Conservation (phyloP, 371 early-diverging fungal genomes). For the Rhizopus sp. region DNA sequence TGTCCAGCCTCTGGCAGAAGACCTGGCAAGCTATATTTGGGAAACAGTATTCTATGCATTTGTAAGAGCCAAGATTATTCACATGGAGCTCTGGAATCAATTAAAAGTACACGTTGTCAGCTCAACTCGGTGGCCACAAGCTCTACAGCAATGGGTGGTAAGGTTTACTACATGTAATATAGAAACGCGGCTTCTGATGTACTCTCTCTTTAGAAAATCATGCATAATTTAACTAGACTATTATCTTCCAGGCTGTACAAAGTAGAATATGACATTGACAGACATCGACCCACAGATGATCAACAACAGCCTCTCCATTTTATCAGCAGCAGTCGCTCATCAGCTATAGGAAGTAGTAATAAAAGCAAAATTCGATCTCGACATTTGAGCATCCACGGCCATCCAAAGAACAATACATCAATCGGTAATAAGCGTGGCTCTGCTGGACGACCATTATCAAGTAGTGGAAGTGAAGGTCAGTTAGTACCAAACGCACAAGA, state of each 20-base stretch:
- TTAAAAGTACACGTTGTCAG: slow-evolving; percentile 47
- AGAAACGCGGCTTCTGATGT: no score
- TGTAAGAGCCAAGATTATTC: slow-evolving; percentile 52
- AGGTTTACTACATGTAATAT: slow-evolving; percentile 3
- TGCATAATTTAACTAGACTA: slow-evolving; percentile 56
- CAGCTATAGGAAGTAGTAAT: slow-evolving; percentile 23
- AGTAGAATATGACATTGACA: slow-evolving; percentile 47
- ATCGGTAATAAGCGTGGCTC: slow-evolving; percentile 3
- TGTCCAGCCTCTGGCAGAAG: slow-evolving; percentile 50
- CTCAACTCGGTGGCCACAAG: slow-evolving; percentile 52
- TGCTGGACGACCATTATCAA: slow-evolving; percentile 12
- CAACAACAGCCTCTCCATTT: slow-evolving; percentile 8
- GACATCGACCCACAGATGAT: neutral
- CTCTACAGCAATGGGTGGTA: slow-evolving; percentile 65
- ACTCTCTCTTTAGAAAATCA: slow-evolving; percentile 45
- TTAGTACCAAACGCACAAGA: neutral
- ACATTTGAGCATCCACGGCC: slow-evolving; percentile 28
- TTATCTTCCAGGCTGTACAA: slow-evolving; percentile 52
- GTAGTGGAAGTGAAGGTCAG: slow-evolving; percentile 21
- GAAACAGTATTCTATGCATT: slow-evolving; percentile 66
- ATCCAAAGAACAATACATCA: slow-evolving; percentile 1
- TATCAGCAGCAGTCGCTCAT: slow-evolving; percentile 25
- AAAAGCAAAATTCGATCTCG: slow-evolving; percentile 18
- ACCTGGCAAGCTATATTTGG: slow-evolving; percentile 55
- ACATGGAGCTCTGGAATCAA: slow-evolving; percentile 53